A percentile compares a stretch with the other conserved stretches of the same genome.
Conservation (phyloP, 78 protist genomes). For the Cavenderia fasciculata region DNA sequence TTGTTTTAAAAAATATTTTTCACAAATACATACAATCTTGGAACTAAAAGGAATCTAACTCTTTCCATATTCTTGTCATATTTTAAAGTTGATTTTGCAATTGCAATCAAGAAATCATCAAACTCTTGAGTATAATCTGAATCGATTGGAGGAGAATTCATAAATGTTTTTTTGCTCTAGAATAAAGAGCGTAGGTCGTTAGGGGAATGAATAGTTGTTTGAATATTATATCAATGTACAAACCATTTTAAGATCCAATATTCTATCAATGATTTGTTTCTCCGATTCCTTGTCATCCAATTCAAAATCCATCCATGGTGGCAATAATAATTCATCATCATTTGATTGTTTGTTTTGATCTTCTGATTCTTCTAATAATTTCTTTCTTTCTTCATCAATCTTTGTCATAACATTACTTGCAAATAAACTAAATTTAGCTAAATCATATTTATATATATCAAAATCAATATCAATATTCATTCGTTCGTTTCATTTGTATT, state of each 20-base stretch:
- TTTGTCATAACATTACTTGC: slow-evolving; percentile 28
- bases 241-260: slow-evolving; percentile 56
- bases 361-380: slow-evolving; percentile 31
- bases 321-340: neutral
- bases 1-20: neutral
- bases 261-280: slow-evolving; percentile 28
- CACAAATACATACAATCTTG: slow-evolving; percentile 16
- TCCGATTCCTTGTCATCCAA: slow-evolving; percentile 15
- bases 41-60: slow-evolving; percentile 55
- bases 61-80: slow-evolving; percentile 38
- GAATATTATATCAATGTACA: neutral
- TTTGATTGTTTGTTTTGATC: neutral
- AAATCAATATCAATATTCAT: neutral
- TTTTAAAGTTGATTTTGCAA: slow-evolving; percentile 47
- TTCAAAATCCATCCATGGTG: slow-evolving; percentile 68
- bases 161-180: slow-evolving; percentile 55
- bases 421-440: slow-evolving; percentile 23
- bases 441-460: neutral
- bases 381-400: slow-evolving; percentile 67
- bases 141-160: slow-evolving; percentile 61
- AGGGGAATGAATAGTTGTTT: too few species aligned
- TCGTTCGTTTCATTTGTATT: neutral
- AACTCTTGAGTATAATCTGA: slow-evolving; percentile 73
- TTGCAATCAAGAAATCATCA: slow-evolving; percentile 21
- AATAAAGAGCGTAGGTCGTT: too few species aligned